Evolutionary conservation across 2,329 filamentous ascomycete species (phyloP).

Genomic region (Cordyceps fumosorosea): DNA sequence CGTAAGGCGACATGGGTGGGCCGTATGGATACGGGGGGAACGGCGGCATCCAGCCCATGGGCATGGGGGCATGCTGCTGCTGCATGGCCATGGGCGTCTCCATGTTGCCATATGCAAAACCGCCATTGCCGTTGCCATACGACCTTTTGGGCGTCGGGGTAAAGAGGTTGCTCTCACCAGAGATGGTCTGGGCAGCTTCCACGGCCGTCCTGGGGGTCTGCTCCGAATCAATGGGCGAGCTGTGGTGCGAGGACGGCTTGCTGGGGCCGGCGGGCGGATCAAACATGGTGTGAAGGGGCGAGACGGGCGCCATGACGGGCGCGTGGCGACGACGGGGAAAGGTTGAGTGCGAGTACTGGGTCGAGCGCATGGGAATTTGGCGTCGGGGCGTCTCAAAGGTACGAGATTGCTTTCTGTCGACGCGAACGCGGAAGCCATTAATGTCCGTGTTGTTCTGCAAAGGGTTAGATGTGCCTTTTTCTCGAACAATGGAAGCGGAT

Average conservation of each 20-base stretch:
- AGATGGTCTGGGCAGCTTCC: not conserved
- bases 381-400: conserved; percentile 18
- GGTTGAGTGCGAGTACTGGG: conserved; percentile 9
- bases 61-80: not conserved
- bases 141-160: conserved; percentile 11
- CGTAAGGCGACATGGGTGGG: conserved; percentile 12
- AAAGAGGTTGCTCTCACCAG: not conserved
- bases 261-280: not conserved
- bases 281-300: conserved; percentile 11
- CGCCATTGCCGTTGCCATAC: not conserved
- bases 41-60: conserved; percentile 18
- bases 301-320: not conserved
- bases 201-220: conserved; percentile 1
- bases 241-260: not conserved
- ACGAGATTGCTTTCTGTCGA: conserved; percentile 31
- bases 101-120: conserved; percentile 8
- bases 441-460: conserved; percentile 28
- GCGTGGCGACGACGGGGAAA: conserved; percentile 11
- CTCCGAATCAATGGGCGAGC: not conserved
- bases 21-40: conserved; percentile 14
- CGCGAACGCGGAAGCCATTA: conserved; percentile 27
- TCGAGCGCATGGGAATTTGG: not conserved
- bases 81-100: conserved; percentile 10
- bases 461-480: not conserved
- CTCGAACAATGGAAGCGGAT: not conserved